phyloP scores from a whole-genome alignment of 1,139 yeast species.

The Lodderomyces theae region DNA sequence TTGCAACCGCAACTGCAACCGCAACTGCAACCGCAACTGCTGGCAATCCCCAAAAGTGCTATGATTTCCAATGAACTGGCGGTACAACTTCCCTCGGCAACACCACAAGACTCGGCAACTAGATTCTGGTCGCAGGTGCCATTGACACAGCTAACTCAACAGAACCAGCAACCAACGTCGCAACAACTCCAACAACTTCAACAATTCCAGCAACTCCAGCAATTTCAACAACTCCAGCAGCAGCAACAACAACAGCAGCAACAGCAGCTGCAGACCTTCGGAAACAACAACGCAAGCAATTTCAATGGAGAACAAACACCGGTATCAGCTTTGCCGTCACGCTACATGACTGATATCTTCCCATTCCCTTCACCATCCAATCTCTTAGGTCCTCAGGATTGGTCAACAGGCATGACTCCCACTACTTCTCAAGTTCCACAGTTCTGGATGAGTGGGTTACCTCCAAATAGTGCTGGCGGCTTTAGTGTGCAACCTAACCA shows the following conservation, averaged over 20 bases:
- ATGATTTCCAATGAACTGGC: neutral
- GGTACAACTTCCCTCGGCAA: neutral
- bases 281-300: slow-evolving; percentile 10
- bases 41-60: neutral
- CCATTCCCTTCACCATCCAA: slow-evolving; percentile 49
- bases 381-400: slow-evolving; percentile 46
- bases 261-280: slow-evolving; percentile 11
- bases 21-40: slow-evolving; percentile 13
- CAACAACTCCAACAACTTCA: slow-evolving; percentile 1
- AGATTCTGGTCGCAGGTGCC: neutral
- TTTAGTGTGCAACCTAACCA: slow-evolving; percentile 1
- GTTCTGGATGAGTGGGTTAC: slow-evolving; percentile 25
- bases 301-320: slow-evolving; percentile 48
- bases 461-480: slow-evolving; percentile 13
- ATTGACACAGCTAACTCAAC: slow-evolving; percentile 6
- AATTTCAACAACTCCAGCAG: slow-evolving; percentile 4
- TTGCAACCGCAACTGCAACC: slow-evolving; percentile 12
- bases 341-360: slow-evolving; percentile 53
- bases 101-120: neutral
- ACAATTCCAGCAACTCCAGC: slow-evolving; percentile 8
- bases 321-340: slow-evolving; percentile 36
- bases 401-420: slow-evolving; percentile 38
- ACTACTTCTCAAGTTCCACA: slow-evolving; percentile 43
- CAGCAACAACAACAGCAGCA: slow-evolving; percentile 12
- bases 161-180: slow-evolving; percentile 12